A percentile compares a stretch with the other conserved stretches of the same genome.
Evolutionary conservation across 1,284 basidiomycete genomes (phyloP).

Genomic region (Ceratobasidium sp.): DNA sequence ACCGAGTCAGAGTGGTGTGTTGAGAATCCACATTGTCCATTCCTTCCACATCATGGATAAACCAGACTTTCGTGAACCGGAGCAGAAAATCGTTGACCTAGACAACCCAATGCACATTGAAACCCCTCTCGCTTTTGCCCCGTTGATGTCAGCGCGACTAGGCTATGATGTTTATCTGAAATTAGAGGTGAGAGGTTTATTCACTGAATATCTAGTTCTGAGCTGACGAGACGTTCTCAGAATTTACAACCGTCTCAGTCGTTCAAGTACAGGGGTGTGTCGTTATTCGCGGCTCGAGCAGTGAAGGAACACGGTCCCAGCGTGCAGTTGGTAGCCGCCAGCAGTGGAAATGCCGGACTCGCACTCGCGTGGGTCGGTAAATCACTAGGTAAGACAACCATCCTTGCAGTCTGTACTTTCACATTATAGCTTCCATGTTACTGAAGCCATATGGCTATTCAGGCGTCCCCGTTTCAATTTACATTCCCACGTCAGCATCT

Average conservation of each 20-base stretch:
- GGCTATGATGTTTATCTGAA: conserved; percentile 73
- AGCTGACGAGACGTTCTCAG: conserved; percentile 57
- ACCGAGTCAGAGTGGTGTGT: conserved; percentile 17
- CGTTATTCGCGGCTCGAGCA: conserved; percentile 69
- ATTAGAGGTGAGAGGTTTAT: conserved; percentile 66
- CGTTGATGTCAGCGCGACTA: conserved; percentile 67
- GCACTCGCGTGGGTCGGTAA: conserved; percentile 75
- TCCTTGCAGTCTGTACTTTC: neutral
- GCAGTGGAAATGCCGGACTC: conserved; percentile 80
- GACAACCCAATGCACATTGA: conserved; percentile 50
- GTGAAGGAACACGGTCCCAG: conserved; percentile 64
- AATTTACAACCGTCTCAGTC: conserved; percentile 78
- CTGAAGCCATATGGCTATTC: conserved; percentile 54
- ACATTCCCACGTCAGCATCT: conserved; percentile 61
- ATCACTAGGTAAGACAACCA: conserved; percentile 44
- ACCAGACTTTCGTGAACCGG: neutral
- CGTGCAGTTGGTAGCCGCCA: conserved; percentile 75
- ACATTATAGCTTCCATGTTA: neutral
- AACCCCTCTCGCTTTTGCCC: conserved; percentile 74
- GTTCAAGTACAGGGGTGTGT: conserved; percentile 81
- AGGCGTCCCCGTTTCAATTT: conserved; percentile 73
- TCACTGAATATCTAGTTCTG: conserved; percentile 1
- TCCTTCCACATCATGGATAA: neutral
- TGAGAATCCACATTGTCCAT: too few relatives aligned
- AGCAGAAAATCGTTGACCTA: neutral